phyloP scores from a whole-genome alignment of 805 yeast species.

The Hanseniaspora clermontiae region DNA sequence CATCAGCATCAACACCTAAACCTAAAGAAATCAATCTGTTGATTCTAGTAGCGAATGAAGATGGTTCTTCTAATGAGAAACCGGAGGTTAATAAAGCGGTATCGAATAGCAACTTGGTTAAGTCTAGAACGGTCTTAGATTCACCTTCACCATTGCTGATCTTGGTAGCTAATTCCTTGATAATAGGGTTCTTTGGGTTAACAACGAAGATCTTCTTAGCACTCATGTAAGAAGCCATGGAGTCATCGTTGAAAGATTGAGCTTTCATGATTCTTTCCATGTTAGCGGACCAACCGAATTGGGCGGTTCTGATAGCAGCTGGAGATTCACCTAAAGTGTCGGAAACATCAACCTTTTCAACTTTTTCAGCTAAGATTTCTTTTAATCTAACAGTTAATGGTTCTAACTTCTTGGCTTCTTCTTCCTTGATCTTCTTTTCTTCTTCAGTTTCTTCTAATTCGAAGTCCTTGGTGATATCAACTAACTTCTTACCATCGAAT shows the following conservation, averaged over 20 bases:
- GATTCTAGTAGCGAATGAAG: slow-evolving; percentile 91
- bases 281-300: slow-evolving; percentile 99
- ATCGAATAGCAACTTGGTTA: slow-evolving; percentile 90
- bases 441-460: slow-evolving; percentile 97
- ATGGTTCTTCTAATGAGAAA: slow-evolving; percentile 97
- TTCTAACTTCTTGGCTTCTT: slow-evolving; percentile 84
- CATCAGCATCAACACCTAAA: slow-evolving; percentile 91
- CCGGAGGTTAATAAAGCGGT: slow-evolving; percentile 98
- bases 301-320: slow-evolving; percentile 99
- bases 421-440: slow-evolving; percentile 90
- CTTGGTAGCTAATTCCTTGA: slow-evolving; percentile 89
- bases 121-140: slow-evolving; percentile 96
- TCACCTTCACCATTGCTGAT: slow-evolving; percentile 95
- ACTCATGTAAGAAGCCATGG: slow-evolving; percentile 99
- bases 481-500: slow-evolving; percentile 97
- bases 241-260: slow-evolving; percentile 96
- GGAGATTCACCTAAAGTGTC: slow-evolving; percentile 96
- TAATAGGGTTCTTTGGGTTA: slow-evolving; percentile 91
- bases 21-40: slow-evolving; percentile 97
- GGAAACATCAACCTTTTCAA: slow-evolving; percentile 97
- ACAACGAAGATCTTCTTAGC: slow-evolving; percentile 98
- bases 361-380: slow-evolving; percentile 95
- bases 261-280: slow-evolving; percentile 99
- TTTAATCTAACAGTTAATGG: slow-evolving; percentile 88
- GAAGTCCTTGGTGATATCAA: slow-evolving; percentile 97